Evolutionary conservation across 495 filamentous ascomycete species (phyloP), one percentile per base, ranked within the genome.

Genomic region (Aspergillus funiculosus): DNA sequence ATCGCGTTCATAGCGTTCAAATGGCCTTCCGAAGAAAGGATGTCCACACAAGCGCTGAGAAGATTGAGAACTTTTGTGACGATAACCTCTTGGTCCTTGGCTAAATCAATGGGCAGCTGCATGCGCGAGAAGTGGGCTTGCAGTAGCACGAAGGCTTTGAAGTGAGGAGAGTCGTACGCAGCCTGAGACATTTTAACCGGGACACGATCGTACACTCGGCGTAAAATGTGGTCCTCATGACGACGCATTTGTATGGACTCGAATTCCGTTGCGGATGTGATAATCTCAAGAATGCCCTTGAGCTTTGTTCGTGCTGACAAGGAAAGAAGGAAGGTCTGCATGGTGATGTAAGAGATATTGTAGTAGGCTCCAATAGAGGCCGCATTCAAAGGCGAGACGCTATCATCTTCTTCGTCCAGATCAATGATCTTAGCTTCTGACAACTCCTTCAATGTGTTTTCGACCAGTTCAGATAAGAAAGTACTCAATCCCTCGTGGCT

Each of bases 251-350:
- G 94, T 49, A 97, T 87, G 6, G 82, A 79, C 56, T 99, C 92
- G 46, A 97, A 97, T 63, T 99, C 92, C 6, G 89, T 92, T 3
- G 92, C 94, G 14, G 92, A 94, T 0, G 92, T 96, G 54, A 97
- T 84, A 54, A 99, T 97, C 62, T 99, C 92, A 39, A 99, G 69
- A 24, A 99, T 92, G 29, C 86, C 87, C 73, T 96, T 97, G 46
- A 97, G 78, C 68, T 94, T 96, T 3, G 88, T 95, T 45, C 83
- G 85, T 30, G 78, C 81, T 2, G 76, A 88, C 21, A 99, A 73
- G 17, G 94, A 97, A n/a, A 97, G 74, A n/a, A 97, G 72, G 76
- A 97, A 94, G 4, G 94, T 99, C 67, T 99, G 90, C 92, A 97
- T 97, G 17, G 92, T 99, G 65, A 95, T 85, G 69, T 96, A 95